Conservation (phyloP, 2,329 filamentous ascomycete species). For the Hypomyces rosellus region DNA sequence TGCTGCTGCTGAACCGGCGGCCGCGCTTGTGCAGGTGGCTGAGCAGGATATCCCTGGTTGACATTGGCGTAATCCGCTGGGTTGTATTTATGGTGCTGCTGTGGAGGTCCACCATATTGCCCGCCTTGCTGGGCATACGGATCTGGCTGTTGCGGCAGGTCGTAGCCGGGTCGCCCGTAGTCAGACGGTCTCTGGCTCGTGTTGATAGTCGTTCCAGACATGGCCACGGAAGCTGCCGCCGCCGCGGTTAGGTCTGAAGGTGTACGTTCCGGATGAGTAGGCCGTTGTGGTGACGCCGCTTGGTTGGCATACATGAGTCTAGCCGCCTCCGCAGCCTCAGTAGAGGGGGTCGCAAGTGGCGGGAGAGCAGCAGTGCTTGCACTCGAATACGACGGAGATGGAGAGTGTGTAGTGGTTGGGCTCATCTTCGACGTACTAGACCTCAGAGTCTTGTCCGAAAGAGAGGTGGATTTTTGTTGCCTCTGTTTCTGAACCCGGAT, state of each 20-base stretch:
- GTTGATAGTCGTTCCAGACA: constrained; percentile 43
- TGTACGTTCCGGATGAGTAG: constrained; percentile 44
- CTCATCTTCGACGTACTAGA: constrained; percentile 41
- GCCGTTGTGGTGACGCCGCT: constrained; percentile 44
- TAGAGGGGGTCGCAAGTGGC: constrained; percentile 11
- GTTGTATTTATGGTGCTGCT: constrained; percentile 63
- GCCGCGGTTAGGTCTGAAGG: constrained; percentile 51
- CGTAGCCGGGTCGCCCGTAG: constrained; percentile 29
- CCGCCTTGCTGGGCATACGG: constrained; percentile 26
- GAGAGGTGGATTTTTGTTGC: constrained; percentile 50
- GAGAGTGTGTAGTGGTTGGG: constrained; percentile 32
- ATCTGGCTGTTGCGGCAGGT: constrained; percentile 29
- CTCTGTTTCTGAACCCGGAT: constrained; percentile 71
- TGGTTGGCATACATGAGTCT: constrained; percentile 55
- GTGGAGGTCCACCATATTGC: constrained; percentile 27
- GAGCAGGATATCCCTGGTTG: constrained; percentile 37
- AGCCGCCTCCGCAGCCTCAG: constrained; percentile 56
- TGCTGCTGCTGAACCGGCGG: constrained; percentile 25
- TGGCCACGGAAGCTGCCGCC: constrained; percentile 51
- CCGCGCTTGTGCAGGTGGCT: constrained; percentile 26
- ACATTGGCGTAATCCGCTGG: constrained; percentile 68
- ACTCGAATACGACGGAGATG: constrained; percentile 30
- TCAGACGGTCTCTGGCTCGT: constrained; percentile 29
- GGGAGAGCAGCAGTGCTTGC: constrained; percentile 15
- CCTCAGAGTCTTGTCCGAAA: constrained; percentile 64